phyloP scores from a whole-genome alignment of 345 rosid genomes.

The Citrus inodora region DNA sequence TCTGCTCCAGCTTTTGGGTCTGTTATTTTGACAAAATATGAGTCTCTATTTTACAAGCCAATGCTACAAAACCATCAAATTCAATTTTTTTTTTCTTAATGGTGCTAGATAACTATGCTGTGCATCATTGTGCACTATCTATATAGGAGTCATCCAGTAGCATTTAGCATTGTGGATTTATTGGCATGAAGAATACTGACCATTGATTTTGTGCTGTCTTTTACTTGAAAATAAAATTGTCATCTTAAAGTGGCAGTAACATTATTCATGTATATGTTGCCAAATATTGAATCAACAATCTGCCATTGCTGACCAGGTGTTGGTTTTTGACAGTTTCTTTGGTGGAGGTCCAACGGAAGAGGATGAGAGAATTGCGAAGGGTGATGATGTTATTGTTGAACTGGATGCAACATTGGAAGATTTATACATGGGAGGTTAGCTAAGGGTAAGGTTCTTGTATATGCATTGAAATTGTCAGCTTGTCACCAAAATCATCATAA shows the following conservation, averaged over 20 bases:
- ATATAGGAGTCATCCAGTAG: neutral
- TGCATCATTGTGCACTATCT: neutral
- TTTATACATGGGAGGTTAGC: slow-evolving; percentile 93
- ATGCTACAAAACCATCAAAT: neutral
- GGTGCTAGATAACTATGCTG: neutral
- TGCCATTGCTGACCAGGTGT: neutral
- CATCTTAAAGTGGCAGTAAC: neutral
- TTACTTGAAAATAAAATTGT: neutral
- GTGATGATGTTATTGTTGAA: slow-evolving; percentile 95
- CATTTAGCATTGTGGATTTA: neutral
- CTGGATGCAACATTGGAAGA: slow-evolving; percentile 92
- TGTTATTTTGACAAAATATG: neutral
- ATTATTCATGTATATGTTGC: neutral
- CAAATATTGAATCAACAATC: neutral
- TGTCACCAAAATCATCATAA: neutral
- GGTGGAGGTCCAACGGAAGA: slow-evolving; percentile 42
- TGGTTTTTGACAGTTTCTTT: neutral
- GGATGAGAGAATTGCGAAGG: slow-evolving; percentile 86
- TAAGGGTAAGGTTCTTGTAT: slow-evolving; percentile 52
- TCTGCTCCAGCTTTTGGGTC: neutral
- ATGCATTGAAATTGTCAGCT: neutral
- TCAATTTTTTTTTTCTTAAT: neutral
- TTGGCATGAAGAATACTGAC: neutral
- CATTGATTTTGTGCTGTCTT: neutral
- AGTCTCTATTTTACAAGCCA: neutral